A percentile compares a stretch with the other conserved stretches of the same genome.
Conservation (phyloP, 2,329 filamentous ascomycete genomes). For the Nemania bipapillata region DNA sequence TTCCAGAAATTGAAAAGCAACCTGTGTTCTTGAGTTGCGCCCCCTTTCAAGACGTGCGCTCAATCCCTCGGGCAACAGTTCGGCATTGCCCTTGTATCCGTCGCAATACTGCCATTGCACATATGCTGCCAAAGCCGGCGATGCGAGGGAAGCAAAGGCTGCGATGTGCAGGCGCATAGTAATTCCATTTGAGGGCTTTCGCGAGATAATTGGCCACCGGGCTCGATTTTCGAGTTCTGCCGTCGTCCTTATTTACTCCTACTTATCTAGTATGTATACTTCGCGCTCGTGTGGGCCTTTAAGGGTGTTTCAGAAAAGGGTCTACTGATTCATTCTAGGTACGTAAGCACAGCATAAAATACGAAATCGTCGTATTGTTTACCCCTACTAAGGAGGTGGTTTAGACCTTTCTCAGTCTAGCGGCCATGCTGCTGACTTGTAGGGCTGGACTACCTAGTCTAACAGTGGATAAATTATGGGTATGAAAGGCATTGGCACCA, state of each 20-base stretch:
- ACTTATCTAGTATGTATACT: too few relatives aligned
- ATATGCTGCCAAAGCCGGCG: slow-evolving; percentile 4
- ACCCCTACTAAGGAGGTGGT: too few relatives aligned
- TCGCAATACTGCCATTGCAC: slow-evolving; percentile 16
- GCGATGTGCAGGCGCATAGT: slow-evolving; percentile 4
- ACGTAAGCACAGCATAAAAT: slow-evolving; percentile 2
- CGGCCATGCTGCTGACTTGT: too few relatives aligned
- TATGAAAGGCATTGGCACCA: too few relatives aligned
- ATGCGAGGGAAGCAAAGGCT: not conserved
- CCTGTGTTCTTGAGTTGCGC: not conserved
- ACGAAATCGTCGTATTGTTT: not conserved
- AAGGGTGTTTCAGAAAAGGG: not conserved
- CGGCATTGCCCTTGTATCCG: not conserved
- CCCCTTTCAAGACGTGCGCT: not conserved
- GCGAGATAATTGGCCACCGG: not conserved
- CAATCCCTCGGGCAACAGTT: not conserved
- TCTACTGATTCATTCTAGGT: not conserved
- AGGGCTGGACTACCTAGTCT: too few relatives aligned
- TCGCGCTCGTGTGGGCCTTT: not conserved
- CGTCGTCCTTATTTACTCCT: not conserved
- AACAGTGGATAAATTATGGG: too few relatives aligned
- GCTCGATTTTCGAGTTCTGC: not conserved
- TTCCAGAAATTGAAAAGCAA: not conserved
- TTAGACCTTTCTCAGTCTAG: too few relatives aligned
- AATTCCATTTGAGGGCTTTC: not conserved